Evolutionary conservation across 2,329 filamentous ascomycete species (phyloP).

Genomic region (Monosporascus sp.): DNA sequence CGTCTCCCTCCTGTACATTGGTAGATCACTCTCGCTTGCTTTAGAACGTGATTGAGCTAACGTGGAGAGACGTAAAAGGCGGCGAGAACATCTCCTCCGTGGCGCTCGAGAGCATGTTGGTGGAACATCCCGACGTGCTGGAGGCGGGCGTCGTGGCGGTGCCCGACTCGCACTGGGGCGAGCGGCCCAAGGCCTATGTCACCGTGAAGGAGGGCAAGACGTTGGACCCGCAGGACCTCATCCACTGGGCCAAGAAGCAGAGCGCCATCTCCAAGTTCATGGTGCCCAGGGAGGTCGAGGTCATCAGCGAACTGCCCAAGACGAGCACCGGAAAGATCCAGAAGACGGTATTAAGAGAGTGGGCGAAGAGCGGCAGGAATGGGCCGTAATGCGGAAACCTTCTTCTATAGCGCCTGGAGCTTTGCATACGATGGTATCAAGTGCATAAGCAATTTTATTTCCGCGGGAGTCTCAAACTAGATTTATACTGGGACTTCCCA

Average conservation of each 20-base stretch:
- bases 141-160: conserved; percentile 90
- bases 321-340: conserved; percentile 94
- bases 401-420: not conserved
- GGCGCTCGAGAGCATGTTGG: conserved; percentile 83
- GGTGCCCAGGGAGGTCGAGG: conserved; percentile 67
- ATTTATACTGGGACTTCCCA: too few species aligned
- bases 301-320: conserved; percentile 87
- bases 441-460: too few species aligned
- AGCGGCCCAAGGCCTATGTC: conserved; percentile 89
- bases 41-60: not conserved
- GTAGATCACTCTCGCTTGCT: not conserved
- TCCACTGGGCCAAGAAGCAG: conserved; percentile 78
- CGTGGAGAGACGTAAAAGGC: conserved; percentile 41
- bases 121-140: conserved; percentile 80
- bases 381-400: conserved; percentile 4
- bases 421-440: too few species aligned
- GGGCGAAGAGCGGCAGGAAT: conserved; percentile 55
- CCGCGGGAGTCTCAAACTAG: too few species aligned
- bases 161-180: conserved; percentile 86
- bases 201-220: conserved; percentile 67
- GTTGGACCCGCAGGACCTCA: conserved; percentile 62
- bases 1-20: too few species aligned
- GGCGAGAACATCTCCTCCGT: conserved; percentile 97
- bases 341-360: conserved; percentile 88
- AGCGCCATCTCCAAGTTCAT: conserved; percentile 86